A percentile compares a stretch with the other conserved stretches of the same genome.
phyloP scores from a whole-genome alignment of 2,329 filamentous ascomycete species.

The Xylariaceae sp. region DNA sequence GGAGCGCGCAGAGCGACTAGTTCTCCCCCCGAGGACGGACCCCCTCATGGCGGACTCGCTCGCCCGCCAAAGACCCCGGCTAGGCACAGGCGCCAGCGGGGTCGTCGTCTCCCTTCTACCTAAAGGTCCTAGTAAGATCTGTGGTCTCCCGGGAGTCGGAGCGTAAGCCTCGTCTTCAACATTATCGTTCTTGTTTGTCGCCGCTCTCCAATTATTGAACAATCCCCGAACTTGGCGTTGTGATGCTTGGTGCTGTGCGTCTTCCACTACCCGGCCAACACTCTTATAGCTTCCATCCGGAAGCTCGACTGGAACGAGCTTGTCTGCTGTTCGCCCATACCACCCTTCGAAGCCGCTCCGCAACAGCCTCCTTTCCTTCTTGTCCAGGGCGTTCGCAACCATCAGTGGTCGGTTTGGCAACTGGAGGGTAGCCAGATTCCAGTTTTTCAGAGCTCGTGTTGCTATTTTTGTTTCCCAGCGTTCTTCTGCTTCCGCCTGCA shows the following conservation, averaged over 20 bases:
- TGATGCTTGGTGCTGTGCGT: conserved; percentile 27
- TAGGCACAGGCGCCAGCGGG: conserved; percentile 37
- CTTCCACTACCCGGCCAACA: conserved; percentile 28
- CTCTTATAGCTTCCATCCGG: conserved; percentile 30
- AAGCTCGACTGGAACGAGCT: conserved; percentile 32
- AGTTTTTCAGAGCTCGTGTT: conserved; percentile 32
- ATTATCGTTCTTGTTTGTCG: conserved; percentile 14
- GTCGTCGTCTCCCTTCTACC: conserved; percentile 36
- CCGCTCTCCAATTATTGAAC: conserved; percentile 30
- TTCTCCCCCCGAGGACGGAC: conserved; percentile 28
- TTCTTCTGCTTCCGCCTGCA: conserved; percentile 27
- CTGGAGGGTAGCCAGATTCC: conserved; percentile 37
- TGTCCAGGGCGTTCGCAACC: conserved; percentile 35
- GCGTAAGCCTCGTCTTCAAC: conserved; percentile 29
- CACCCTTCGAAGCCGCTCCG: conserved; percentile 36
- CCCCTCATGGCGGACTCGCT: conserved; percentile 31
- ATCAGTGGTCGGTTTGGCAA: conserved; percentile 35
- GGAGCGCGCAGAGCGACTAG: conserved; percentile 25
- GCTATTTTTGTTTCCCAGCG: conserved; percentile 29
- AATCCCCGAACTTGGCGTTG: conserved; percentile 26
- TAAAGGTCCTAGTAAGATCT: conserved; percentile 32
- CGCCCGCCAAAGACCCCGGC: conserved; percentile 26
- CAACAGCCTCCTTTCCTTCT: conserved; percentile 33
- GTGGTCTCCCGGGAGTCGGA: conserved; percentile 38
- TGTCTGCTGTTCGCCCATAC: conserved; percentile 34